Conservation (phyloP, 176 grass and related monocot genomes). For the Aegilops sharonensis region DNA sequence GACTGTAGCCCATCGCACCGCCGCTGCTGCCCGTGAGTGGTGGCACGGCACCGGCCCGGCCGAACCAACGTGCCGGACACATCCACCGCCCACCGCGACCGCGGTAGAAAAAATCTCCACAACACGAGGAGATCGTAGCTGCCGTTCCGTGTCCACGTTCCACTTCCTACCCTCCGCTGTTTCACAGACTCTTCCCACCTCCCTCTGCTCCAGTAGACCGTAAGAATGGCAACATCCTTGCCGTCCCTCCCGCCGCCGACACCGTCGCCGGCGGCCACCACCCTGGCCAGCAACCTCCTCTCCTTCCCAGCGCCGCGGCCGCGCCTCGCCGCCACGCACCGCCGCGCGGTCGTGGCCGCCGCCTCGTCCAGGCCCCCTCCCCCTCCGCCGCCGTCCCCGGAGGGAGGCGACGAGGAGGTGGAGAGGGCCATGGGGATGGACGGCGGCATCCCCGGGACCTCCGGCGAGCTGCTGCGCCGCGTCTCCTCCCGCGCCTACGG, state of each 20-base stretch:
- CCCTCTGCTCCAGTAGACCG: not conserved
- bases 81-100: not conserved
- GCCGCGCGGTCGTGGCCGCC: conserved; percentile 31
- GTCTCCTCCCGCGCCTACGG: conserved; percentile 95
- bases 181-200: not conserved
- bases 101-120: conserved; percentile 40
- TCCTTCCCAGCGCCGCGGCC: conserved; percentile 35
- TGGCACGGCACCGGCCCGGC: not conserved
- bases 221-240: conserved; percentile 47
- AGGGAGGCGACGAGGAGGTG: conserved; percentile 44
- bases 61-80: conserved; percentile 20
- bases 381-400: conserved; percentile 24
- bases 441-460: conserved; percentile 75
- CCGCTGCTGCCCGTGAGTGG: not conserved
- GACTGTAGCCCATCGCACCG: not conserved
- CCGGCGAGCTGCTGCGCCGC: conserved; percentile 80
- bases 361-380: conserved; percentile 27
- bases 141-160: conserved; percentile 33
- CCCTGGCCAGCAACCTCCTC: conserved; percentile 27
- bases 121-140: not conserved
- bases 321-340: conserved; percentile 25
- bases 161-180: not conserved
- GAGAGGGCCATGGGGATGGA: conserved; percentile 93
- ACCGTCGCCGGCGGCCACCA: conserved; percentile 7
- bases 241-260: conserved; percentile 32